Evolutionary conservation across 495 filamentous ascomycete species (phyloP), one percentile per base, ranked within the genome.

Genomic region (Aspergillus nanangensis): DNA sequence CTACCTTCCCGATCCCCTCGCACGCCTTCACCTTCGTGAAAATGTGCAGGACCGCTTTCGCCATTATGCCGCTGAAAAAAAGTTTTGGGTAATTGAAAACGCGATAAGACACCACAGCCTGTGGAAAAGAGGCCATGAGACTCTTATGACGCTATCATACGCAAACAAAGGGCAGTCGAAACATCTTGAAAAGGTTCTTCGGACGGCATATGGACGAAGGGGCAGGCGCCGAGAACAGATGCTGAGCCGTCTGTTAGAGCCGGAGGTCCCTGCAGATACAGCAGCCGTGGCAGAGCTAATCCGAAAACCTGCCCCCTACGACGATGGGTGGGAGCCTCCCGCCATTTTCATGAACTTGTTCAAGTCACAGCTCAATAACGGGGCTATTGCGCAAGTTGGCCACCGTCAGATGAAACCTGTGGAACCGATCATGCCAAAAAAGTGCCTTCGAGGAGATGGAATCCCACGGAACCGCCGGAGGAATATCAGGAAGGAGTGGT

Each of bases 1-100:
- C 46, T 95, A 95, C 60, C 81, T 98, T 19, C 90, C 90, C 10
- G 86, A 90, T 59, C 67, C 81, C 3, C 57, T 78, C 39, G 85
- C 86, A 21, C 81, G 83, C 32, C 53, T 56, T 18, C 84, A 79
- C 58, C 65, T 87, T 52, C 70, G 71, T 48, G 51, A 71, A 14
- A 69, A 83, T 50, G 72, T 90, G 48, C 52, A 79, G 33, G 18
- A 53, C 15, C 78, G 84, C 38, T 96, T 77, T 53, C 73, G 73
- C 22, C 57, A 57, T 22, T 44, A 58, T 43, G 38, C 41, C 33
- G 19, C 56, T 25, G 38, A 53, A 9, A 13, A 10, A 23, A 23
- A 38, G 45, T 19, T 34, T 32, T 18, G 37, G 29, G 19, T 48
- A 17, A 8, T 36, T 25, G 15, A 21, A 34, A 21, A 61, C 39